phyloP scores from a whole-genome alignment of 371 early-diverging fungal species.

The Batrachochytrium dendrobatidis region DNA sequence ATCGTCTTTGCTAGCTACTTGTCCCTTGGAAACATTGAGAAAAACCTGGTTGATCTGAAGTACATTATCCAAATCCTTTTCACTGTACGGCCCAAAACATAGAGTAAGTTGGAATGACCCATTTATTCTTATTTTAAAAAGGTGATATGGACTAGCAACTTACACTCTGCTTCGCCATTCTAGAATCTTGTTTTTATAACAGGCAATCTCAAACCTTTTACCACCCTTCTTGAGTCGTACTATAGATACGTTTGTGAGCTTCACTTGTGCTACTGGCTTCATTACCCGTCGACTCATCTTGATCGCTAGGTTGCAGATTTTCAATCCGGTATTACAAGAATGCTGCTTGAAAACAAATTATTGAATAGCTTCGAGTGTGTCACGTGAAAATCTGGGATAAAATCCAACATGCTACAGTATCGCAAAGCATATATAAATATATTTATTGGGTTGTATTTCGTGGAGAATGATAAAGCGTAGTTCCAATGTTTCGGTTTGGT shows the following conservation, averaged over 20 bases:
- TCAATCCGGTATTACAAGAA: neutral
- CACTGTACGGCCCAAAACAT: constrained; percentile 49
- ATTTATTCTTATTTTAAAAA: constrained; percentile 1
- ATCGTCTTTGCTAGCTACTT: constrained; percentile 84
- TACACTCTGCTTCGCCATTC: constrained; percentile 93
- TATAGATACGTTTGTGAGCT: constrained; percentile 88
- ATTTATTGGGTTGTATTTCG: too few relatives aligned
- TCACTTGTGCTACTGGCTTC: constrained; percentile 16
- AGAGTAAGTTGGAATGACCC: neutral
- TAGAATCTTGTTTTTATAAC: constrained; percentile 97
- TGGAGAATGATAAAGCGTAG: too few relatives aligned
- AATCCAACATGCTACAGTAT: too few relatives aligned
- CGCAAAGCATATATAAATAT: too few relatives aligned
- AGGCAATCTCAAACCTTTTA: constrained; percentile 93
- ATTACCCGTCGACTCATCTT: neutral
- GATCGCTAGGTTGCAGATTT: neutral
- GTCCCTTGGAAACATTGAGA: constrained; percentile 93
- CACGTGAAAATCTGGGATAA: too few relatives aligned
- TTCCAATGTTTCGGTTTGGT: neutral
- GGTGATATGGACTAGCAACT: too few relatives aligned
- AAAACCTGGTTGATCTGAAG: constrained; percentile 90
- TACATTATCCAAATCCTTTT: constrained; percentile 93
- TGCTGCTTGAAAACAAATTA: too few relatives aligned
- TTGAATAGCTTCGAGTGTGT: too few relatives aligned
- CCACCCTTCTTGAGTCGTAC: constrained; percentile 95